Evolutionary conservation across 1,139 yeast genomes (phyloP).

Genomic region (Scheffersomyces lignicola): DNA sequence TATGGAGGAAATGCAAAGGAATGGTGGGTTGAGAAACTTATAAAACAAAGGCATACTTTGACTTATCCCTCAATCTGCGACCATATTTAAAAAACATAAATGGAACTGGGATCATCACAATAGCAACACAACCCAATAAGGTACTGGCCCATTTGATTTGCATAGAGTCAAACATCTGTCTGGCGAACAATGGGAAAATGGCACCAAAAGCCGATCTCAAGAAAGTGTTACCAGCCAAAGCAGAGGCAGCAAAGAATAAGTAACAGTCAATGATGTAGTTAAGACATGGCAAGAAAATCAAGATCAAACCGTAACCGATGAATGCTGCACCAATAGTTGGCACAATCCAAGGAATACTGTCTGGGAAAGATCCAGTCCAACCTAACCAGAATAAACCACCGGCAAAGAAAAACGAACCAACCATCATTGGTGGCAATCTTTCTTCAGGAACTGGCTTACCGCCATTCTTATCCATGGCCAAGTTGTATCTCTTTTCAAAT

Average conservation of each 20-base stretch:
- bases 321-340: slow-evolving; percentile 74
- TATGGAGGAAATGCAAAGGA: background rate
- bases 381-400: slow-evolving; percentile 82
- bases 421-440: slow-evolving; percentile 72
- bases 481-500: slow-evolving; percentile 27
- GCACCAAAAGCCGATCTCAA: slow-evolving; percentile 62
- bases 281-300: slow-evolving; percentile 75
- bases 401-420: slow-evolving; percentile 69
- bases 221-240: slow-evolving; percentile 85
- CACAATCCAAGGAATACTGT: slow-evolving; percentile 77
- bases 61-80: slow-evolving; percentile 54
- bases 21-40: background rate
- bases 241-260: slow-evolving; percentile 80
- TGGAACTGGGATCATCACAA: slow-evolving; percentile 72
- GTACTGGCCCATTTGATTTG: slow-evolving; percentile 85
- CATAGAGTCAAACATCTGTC: slow-evolving; percentile 71
- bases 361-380: slow-evolving; percentile 77
- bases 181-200: slow-evolving; percentile 51
- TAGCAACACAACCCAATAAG: slow-evolving; percentile 67
- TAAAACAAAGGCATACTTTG: slow-evolving; percentile 57
- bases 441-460: slow-evolving; percentile 76
- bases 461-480: slow-evolving; percentile 36
- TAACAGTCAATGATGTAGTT: slow-evolving; percentile 83
- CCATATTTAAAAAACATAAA: slow-evolving; percentile 69
- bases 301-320: slow-evolving; percentile 72